Percentiles rank a stretch among this genome's conserved stretches.
These are phyloP conservation scores for Spathaspora sp. DNA, from an alignment of 805 yeast genomes.

Conservation along the genomic window DNA sequence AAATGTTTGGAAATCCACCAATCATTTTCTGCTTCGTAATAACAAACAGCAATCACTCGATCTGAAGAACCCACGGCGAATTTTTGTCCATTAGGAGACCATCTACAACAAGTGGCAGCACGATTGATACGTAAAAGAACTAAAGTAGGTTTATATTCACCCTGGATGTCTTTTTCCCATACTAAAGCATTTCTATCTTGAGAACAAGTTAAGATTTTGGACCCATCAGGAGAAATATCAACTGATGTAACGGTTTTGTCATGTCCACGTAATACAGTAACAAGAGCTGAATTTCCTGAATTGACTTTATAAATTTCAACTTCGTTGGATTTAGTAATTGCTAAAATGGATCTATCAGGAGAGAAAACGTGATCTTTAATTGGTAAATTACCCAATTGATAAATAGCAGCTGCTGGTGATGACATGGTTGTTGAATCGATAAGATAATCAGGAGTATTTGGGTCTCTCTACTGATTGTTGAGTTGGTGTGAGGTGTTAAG, in stretches of 20 bases:
- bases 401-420: conserved; percentile 32
- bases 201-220: conserved; percentile 88
- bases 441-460: conserved; percentile 13
- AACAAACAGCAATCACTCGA: conserved; percentile 90
- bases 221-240: conserved; percentile 81
- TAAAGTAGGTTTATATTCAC: conserved; percentile 74
- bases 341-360: conserved; percentile 58
- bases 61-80: conserved; percentile 98
- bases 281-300: conserved; percentile 51
- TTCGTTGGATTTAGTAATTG: conserved; percentile 74
- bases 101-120: conserved; percentile 89
- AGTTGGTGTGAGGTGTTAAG: background rate
- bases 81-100: conserved; percentile 95
- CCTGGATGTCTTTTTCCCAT: conserved; percentile 65
- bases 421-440: conserved; percentile 11
- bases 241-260: conserved; percentile 94
- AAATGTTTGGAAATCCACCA: conserved; percentile 99
- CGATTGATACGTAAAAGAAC: conserved; percentile 90
- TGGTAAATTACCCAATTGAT: conserved; percentile 76
- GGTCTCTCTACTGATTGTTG: conserved; percentile 21
- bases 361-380: conserved; percentile 91
- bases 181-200: conserved; percentile 98
- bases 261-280: conserved; percentile 73
- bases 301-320: conserved; percentile 68
- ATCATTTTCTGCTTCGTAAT: conserved; percentile 91